A percentile compares a stretch with the other conserved stretches of the same genome.
Evolutionary conservation across 2,329 filamentous ascomycete species (phyloP).

Genomic region (Parastagonospora avenae): DNA sequence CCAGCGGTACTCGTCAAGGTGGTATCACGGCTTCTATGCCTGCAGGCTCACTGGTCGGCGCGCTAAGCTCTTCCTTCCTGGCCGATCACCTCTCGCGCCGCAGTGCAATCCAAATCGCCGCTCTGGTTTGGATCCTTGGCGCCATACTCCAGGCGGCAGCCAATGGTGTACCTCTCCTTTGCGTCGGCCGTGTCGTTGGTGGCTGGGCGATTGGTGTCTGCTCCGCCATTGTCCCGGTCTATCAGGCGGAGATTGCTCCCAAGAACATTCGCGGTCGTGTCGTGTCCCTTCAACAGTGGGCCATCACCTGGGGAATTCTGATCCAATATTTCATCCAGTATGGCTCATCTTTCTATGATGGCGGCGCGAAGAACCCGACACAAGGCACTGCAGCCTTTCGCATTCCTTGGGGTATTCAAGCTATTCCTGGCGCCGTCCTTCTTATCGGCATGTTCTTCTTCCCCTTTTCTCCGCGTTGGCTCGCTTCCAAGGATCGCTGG

Average conservation of each 20-base stretch:
- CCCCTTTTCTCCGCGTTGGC: slow-evolving; percentile 67
- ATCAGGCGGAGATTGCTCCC: slow-evolving; percentile 80
- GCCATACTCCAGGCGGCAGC: slow-evolving; percentile 46
- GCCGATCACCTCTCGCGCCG: slow-evolving; percentile 54
- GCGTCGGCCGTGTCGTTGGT: slow-evolving; percentile 71
- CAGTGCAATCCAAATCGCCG: slow-evolving; percentile 51
- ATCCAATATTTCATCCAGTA: slow-evolving; percentile 73
- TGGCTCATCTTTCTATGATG: slow-evolving; percentile 61
- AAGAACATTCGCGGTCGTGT: slow-evolving; percentile 59
- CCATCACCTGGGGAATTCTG: slow-evolving; percentile 70
- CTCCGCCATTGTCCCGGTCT: slow-evolving; percentile 90
- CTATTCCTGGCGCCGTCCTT: slow-evolving; percentile 48
- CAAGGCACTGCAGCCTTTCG: slow-evolving; percentile 52
- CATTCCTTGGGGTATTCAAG: slow-evolving; percentile 52
- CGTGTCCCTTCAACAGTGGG: slow-evolving; percentile 71
- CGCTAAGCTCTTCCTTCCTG: slow-evolving; percentile 53
- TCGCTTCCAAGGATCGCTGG: slow-evolving; percentile 70
- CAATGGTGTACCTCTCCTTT: slow-evolving; percentile 49
- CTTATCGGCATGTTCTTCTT: slow-evolving; percentile 50
- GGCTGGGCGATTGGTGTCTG: slow-evolving; percentile 86
- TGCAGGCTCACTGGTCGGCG: slow-evolving; percentile 56
- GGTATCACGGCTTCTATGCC: slow-evolving; percentile 56
- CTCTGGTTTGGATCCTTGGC: slow-evolving; percentile 55
- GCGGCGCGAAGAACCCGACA: slow-evolving; percentile 44
- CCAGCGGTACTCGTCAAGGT: slow-evolving; percentile 43